Evolutionary conservation across 495 filamentous ascomycete species (phyloP).

Genomic region (Trichodelitschia bisporula): DNA sequence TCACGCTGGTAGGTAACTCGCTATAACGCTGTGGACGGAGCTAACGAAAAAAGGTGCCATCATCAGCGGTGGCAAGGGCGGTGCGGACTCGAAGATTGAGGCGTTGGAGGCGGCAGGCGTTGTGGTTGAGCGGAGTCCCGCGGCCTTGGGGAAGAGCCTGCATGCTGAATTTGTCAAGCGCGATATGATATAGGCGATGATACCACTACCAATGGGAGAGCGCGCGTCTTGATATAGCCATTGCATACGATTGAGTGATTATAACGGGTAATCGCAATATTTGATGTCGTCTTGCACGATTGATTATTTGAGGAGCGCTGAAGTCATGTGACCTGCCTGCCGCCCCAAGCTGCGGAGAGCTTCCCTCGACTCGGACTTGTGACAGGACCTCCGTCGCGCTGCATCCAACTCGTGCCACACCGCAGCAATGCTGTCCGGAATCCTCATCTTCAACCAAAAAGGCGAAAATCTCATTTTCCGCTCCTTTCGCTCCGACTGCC

Average conservation of each 20-base stretch:
- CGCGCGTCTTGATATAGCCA: too few relatives aligned
- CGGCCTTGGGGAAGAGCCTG: constrained; percentile 70
- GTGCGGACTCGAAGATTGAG: constrained; percentile 89
- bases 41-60: too few relatives aligned
- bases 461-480: constrained; percentile 99
- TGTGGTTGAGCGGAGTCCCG: constrained; percentile 87
- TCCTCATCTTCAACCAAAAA: constrained; percentile 97
- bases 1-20: constrained; percentile 42
- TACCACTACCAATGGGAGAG: too few relatives aligned
- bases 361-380: too few relatives aligned
- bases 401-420: too few relatives aligned
- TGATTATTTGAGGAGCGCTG: too few relatives aligned
- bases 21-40: constrained; percentile 6
- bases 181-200: constrained; percentile 56
- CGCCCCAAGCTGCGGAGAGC: too few relatives aligned
- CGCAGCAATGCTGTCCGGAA: constrained; percentile 92
- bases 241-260: too few relatives aligned
- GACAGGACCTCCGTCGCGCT: too few relatives aligned
- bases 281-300: too few relatives aligned
- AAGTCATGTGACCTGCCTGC: too few relatives aligned
- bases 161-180: constrained; percentile 87
- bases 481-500: constrained; percentile 91
- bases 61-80: constrained; percentile 90
- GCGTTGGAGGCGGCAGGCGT: constrained; percentile 86
- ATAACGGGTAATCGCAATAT: too few relatives aligned